A percentile compares a stretch with the other conserved stretches of the same genome.
These are phyloP conservation scores for Naganishia sp. DNA, from an alignment of 1,284 basidiomycete species.

Conservation along the genomic window DNA sequence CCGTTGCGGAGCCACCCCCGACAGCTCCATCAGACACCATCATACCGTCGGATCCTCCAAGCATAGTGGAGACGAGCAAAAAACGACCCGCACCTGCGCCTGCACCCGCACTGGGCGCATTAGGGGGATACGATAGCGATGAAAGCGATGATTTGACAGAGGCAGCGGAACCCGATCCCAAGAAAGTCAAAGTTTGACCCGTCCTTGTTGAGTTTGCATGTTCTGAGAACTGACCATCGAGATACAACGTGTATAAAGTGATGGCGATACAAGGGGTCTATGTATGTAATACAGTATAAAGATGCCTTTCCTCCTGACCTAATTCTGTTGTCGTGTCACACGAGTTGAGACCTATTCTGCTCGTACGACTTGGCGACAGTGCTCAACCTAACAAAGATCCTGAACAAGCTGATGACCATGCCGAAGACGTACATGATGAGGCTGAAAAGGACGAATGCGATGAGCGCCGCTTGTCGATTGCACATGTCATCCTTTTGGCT, in stretches of 20 bases:
- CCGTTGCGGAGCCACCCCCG: neutral
- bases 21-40: neutral
- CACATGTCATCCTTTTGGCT: conserved; percentile 44
- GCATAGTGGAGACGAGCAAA: neutral
- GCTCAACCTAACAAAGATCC: conserved; percentile 57
- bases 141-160: neutral
- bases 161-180: neutral
- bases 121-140: conserved; percentile 22
- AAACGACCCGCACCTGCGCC: conserved; percentile 9
- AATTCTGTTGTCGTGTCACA: neutral
- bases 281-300: neutral
- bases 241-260: neutral
- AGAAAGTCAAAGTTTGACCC: conserved; percentile 9
- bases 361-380: conserved; percentile 31
- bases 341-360: conserved; percentile 20
- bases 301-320: neutral
- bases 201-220: no score
- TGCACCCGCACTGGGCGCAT: conserved; percentile 1
- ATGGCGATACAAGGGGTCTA: conserved; percentile 8
- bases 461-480: conserved; percentile 51
- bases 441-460: conserved; percentile 47
- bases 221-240: neutral
- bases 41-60: neutral
- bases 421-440: conserved; percentile 53
- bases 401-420: conserved; percentile 56